Percentiles rank a stretch among this genome's conserved stretches.
phyloP scores from a whole-genome alignment of 2,329 filamentous ascomycete genomes.

The Ceratocystis alfenasii region DNA sequence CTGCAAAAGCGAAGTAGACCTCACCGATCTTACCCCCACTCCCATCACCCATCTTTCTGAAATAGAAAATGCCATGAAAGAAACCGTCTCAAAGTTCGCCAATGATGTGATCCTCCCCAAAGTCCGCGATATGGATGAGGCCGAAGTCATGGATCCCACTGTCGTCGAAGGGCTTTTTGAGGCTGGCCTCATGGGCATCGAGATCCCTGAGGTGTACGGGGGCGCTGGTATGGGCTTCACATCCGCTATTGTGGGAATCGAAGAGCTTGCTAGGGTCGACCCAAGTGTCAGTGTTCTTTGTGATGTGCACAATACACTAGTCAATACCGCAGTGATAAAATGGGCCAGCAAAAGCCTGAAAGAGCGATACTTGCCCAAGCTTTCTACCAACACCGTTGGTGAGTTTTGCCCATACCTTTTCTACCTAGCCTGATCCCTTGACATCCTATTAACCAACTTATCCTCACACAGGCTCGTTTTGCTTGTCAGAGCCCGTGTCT shows the following conservation, averaged over 20 bases:
- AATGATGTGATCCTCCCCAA: conserved; percentile 79
- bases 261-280: conserved; percentile 88
- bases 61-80: conserved; percentile 76
- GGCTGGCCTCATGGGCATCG: conserved; percentile 91
- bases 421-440: not conserved
- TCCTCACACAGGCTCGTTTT: conserved; percentile 53
- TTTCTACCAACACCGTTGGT: conserved; percentile 77
- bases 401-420: not conserved
- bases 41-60: conserved; percentile 90
- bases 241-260: conserved; percentile 86
- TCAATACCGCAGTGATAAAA: conserved; percentile 85
- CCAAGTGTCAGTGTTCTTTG: conserved; percentile 90
- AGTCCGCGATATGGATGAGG: conserved; percentile 95
- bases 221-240: conserved; percentile 99
- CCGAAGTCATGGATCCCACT: conserved; percentile 78
- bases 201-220: conserved; percentile 94
- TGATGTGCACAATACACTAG: conserved; percentile 95
- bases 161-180: conserved; percentile 92
- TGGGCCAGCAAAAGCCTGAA: conserved; percentile 66
- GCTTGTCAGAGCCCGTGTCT: conserved; percentile 80
- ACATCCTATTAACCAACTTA: not conserved
- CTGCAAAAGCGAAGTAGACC: conserved; percentile 44
- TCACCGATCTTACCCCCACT: conserved; percentile 71
- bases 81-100: conserved; percentile 83
- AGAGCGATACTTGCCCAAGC: conserved; percentile 76